Evolutionary conservation across 2,329 filamentous ascomycete species (phyloP), one percentile per base, ranked within the genome.

Genomic region (Paraconiothyrium brasiliense): DNA sequence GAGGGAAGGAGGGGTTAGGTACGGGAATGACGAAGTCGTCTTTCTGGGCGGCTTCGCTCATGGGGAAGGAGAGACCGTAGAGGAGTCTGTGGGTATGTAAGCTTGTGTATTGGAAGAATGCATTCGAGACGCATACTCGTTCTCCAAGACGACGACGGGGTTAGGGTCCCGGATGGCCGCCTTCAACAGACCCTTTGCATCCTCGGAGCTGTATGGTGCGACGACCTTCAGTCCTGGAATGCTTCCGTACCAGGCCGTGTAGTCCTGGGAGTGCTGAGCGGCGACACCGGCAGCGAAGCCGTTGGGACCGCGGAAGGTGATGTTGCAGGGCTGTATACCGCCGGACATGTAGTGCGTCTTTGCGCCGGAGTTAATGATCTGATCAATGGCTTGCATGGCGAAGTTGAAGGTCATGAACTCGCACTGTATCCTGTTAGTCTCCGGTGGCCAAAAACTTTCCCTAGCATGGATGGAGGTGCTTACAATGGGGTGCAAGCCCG

Each of bases 321-420:
- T 94, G 86, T 98, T 98, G 85, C 95, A 99, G 75, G 95, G 95
- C 84, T 99, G 95, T 81, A 97, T 98, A 81, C 95, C 95, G 76
- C 95, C 95, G 68, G 95, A 98, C 95, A 99, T 99, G 87, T 99
- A 99, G 78, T 99, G 94, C 60, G 95, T 99, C 88, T 99, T 99
- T 78, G 93, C 95, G 73, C 86, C 95, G 54, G 94, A 98, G 89
- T 99, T 99, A 89, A 99, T 94, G 79, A 99, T 92, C 82, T 99
- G 95, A 81, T 99, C 95, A 82, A 99, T 99, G 79, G 95, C 93
- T 85, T 99, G 95, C 95, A 99, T 99, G 82, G 95, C 94, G 80
- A 98, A 98, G 89, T 99, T 99, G 89, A 97, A 98, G 77, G 95
- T 99, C 95, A 99, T 99, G 87, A 99, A 99, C 85, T 99, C 95